Conservation (phyloP, 2,329 filamentous ascomycete genomes). For the Drechmeria coniospora region DNA sequence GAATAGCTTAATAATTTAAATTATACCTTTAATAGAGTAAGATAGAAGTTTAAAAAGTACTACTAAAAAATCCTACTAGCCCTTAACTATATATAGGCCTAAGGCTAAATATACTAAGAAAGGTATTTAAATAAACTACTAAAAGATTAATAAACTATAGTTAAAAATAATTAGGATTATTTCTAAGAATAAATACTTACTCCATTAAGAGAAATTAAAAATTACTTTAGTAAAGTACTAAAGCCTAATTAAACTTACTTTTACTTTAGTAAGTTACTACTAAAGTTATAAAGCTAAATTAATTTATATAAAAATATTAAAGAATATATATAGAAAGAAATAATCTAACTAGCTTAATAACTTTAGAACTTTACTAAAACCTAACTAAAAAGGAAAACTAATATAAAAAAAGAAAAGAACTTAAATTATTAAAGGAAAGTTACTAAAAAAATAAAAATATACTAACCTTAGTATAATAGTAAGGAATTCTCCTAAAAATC, state of each 20-base stretch:
- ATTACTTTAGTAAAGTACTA: neutral
- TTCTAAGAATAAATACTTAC: neutral
- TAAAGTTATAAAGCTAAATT: neutral
- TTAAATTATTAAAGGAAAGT: neutral
- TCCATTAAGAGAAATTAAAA: neutral
- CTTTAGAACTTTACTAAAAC: neutral
- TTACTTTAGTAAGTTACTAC: neutral
- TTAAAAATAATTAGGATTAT: neutral
- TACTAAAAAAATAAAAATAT: neutral
- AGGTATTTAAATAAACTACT: neutral
- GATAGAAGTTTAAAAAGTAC: neutral
- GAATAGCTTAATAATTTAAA: too few species aligned
- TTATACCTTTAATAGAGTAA: neutral
- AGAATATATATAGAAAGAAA: neutral
- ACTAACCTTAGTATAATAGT: neutral
- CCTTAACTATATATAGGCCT: neutral
- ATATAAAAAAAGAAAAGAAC: too few species aligned
- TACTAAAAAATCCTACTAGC: neutral
- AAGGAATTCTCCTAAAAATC: neutral
- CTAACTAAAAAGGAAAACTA: neutral
- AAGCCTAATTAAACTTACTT: neutral
- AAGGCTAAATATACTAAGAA: constrained; percentile 1
- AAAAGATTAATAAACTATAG: neutral
- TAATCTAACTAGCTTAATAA: neutral
- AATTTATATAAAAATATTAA: neutral